A percentile compares a stretch with the other conserved stretches of the same genome.
phyloP scores from a whole-genome alignment of 768 basidiomycete species.

The Lyophyllum semitale region DNA sequence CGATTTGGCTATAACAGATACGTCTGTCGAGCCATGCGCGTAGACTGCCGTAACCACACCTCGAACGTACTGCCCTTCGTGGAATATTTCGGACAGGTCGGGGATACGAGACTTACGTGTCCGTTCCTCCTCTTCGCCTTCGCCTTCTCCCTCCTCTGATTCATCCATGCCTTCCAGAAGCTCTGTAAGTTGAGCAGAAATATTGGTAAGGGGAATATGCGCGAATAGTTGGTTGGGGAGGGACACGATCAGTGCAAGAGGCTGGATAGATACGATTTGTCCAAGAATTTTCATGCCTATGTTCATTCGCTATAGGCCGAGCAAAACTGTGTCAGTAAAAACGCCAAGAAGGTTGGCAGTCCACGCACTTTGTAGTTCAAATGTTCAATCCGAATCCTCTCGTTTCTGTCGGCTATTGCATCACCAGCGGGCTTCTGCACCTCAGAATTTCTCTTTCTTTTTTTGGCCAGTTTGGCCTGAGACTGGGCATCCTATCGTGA shows the following conservation, averaged over 20 bases:
- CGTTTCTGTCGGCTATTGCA: slow-evolving; percentile 45
- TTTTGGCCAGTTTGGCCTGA: slow-evolving; percentile 44
- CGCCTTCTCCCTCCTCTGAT: slow-evolving; percentile 47
- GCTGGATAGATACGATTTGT: slow-evolving; percentile 84
- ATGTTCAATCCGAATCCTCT: slow-evolving; percentile 79
- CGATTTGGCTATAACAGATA: slow-evolving; percentile 56
- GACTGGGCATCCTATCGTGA: slow-evolving; percentile 39
- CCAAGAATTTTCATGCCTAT: slow-evolving; percentile 87
- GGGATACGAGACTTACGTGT: slow-evolving; percentile 46
- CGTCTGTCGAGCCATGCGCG: slow-evolving; percentile 63
- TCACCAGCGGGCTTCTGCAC: slow-evolving; percentile 28
- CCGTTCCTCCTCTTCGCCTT: slow-evolving; percentile 50
- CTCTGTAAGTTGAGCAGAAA: slow-evolving; percentile 77
- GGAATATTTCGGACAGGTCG: slow-evolving; percentile 75
- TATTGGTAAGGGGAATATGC: slow-evolving; percentile 92
- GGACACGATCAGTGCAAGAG: slow-evolving; percentile 88
- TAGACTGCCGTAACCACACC: slow-evolving; percentile 73
- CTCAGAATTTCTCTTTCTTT: slow-evolving; percentile 50
- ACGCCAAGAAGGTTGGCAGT: neutral
- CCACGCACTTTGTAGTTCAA: slow-evolving; percentile 84
- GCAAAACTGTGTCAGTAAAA: neutral
- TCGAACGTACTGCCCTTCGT: slow-evolving; percentile 83
- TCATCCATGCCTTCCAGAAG: slow-evolving; percentile 67
- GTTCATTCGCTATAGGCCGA: slow-evolving; percentile 61
- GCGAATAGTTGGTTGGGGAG: slow-evolving; percentile 94